These are phyloP conservation scores for Phylloporus rhodoxanthus DNA, from an alignment of 768 basidiomycete genomes.

Conservation along the genomic window DNA sequence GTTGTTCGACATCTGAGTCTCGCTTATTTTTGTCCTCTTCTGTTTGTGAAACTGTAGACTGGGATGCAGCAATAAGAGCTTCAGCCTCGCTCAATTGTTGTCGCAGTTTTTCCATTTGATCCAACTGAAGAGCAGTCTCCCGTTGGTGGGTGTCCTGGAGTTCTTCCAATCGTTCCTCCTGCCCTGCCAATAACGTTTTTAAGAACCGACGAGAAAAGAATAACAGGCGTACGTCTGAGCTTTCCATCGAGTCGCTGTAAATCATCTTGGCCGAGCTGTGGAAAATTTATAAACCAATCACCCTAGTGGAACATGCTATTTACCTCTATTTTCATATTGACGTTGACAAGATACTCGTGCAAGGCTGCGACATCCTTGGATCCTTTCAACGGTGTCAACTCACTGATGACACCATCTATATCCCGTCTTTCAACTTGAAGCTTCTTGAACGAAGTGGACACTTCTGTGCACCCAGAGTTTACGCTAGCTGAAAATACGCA, in stretches of 20 bases:
- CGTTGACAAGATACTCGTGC: slow-evolving; percentile 64
- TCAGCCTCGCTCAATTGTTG: slow-evolving; percentile 68
- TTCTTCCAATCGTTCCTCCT: slow-evolving; percentile 81
- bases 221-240: slow-evolving; percentile 53
- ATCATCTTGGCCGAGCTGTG: slow-evolving; percentile 69
- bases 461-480: slow-evolving; percentile 41
- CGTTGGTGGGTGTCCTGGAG: slow-evolving; percentile 76
- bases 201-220: neutral
- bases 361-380: slow-evolving; percentile 61
- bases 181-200: slow-evolving; percentile 43
- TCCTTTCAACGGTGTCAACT: slow-evolving; percentile 65
- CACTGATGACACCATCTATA: slow-evolving; percentile 61
- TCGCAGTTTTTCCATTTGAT: slow-evolving; percentile 65
- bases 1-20: slow-evolving; percentile 48
- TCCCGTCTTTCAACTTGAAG: slow-evolving; percentile 67
- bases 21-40: slow-evolving; percentile 48
- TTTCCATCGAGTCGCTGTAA: slow-evolving; percentile 68
- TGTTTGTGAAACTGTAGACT: slow-evolving; percentile 40
- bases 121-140: slow-evolving; percentile 72
- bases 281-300: neutral
- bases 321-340: slow-evolving; percentile 68
- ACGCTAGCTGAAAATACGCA: neutral
- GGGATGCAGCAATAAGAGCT: slow-evolving; percentile 56
- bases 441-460: slow-evolving; percentile 71
- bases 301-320: slow-evolving; percentile 15